These are phyloP conservation scores for Diatrype stigma DNA, from an alignment of 2,329 filamentous ascomycete species.

Conservation along the genomic window DNA sequence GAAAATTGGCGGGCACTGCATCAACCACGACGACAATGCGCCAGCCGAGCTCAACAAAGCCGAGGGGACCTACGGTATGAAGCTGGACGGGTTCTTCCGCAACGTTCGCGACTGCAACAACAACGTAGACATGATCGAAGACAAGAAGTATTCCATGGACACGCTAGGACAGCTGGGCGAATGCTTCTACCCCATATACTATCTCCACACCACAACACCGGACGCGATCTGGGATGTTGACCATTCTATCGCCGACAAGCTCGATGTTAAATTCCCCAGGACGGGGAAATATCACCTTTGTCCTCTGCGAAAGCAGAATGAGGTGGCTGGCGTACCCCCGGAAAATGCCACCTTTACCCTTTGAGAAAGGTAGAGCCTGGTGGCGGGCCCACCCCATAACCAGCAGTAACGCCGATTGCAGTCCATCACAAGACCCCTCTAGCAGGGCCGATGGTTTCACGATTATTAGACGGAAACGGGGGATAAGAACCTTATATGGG, in stretches of 20 bases:
- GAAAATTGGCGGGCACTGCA: background rate
- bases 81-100: constrained; percentile 1
- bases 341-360: too few species aligned
- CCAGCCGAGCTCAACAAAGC: background rate
- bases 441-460: too few species aligned
- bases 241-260: background rate
- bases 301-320: too few species aligned
- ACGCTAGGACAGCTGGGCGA: background rate
- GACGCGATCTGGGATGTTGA: background rate
- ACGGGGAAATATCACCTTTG: too few species aligned
- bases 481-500: too few species aligned
- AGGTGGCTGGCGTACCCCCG: too few species aligned
- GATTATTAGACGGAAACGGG: too few species aligned
- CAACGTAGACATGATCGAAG: background rate
- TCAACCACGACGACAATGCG: constrained; percentile 3
- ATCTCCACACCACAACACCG: background rate
- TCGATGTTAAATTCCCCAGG: background rate
- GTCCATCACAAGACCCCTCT: too few species aligned
- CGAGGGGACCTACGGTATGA: constrained; percentile 1
- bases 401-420: too few species aligned
- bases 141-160: background rate
- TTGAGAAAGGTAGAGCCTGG: too few species aligned
- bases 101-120: constrained; percentile 6
- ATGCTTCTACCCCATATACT: constrained; percentile 4
- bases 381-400: too few species aligned